Evolutionary conservation across 2,329 filamentous ascomycete genomes (phyloP).

Genomic region (Aureobasidium namibiae): DNA sequence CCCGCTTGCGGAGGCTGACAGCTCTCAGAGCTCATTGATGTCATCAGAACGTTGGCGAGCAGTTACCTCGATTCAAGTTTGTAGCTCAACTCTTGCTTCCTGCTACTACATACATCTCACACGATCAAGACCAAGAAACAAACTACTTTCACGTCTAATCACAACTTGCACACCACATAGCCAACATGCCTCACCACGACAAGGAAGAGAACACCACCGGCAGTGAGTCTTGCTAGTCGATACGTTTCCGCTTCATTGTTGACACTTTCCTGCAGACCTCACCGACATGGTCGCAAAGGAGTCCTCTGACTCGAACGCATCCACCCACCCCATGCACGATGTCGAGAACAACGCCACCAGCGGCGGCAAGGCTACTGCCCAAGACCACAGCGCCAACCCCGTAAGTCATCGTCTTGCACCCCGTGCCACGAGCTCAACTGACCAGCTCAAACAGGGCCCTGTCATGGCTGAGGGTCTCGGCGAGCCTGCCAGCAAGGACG

Average conservation of each 20-base stretch:
- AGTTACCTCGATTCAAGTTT: background rate
- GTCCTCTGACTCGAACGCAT: constrained; percentile 33
- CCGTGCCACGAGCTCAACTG: constrained; percentile 12
- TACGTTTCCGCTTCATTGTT: background rate
- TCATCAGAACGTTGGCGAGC: background rate
- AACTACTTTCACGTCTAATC: background rate
- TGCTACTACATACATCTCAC: background rate
- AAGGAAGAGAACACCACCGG: constrained; percentile 32
- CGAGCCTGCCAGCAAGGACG: constrained; percentile 40
- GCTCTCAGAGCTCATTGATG: background rate
- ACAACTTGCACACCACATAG: background rate
- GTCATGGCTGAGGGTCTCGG: constrained; percentile 38
- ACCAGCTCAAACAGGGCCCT: constrained; percentile 29
- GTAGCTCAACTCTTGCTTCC: background rate
- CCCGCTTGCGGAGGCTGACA: background rate
- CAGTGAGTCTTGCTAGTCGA: constrained; percentile 24
- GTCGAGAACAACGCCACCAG: constrained; percentile 25
- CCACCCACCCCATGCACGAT: constrained; percentile 28
- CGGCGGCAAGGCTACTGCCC: constrained; percentile 27
- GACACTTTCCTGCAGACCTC: constrained; percentile 28
- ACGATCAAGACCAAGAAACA: background rate
- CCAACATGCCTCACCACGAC: constrained; percentile 33
- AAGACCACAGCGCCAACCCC: constrained; percentile 35
- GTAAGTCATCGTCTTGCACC: constrained; percentile 20
- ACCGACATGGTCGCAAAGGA: constrained; percentile 39